phyloP scores from a whole-genome alignment of 345 rosid species.

The Gossypium thurberi region DNA sequence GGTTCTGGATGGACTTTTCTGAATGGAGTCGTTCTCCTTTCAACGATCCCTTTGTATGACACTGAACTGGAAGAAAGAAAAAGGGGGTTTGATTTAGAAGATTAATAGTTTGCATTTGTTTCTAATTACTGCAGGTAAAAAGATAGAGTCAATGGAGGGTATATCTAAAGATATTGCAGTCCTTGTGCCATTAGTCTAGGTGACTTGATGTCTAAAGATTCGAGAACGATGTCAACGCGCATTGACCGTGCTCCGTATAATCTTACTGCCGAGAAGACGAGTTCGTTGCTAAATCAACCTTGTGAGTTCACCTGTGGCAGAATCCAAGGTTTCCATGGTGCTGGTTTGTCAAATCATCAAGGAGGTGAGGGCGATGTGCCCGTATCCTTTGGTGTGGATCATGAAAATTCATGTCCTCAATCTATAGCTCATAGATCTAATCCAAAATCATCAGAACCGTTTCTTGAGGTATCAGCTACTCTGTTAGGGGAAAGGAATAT shows the following conservation, averaged over 20 bases:
- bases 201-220: slow-evolving; percentile 14
- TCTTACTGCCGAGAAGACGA: not conserved
- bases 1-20: not conserved
- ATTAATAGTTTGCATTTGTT: not conserved
- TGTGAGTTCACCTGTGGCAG: slow-evolving; percentile 13
- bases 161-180: slow-evolving; percentile 34
- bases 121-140: slow-evolving; percentile 4
- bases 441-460: too few relatives aligned
- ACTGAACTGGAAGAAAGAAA: not conserved
- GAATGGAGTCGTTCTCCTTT: too few relatives aligned
- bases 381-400: not conserved
- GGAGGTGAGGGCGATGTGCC: slow-evolving; percentile 13
- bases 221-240: slow-evolving; percentile 16
- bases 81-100: not conserved
- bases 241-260: not conserved
- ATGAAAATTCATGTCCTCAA: slow-evolving; percentile 13
- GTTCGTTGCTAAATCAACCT: slow-evolving; percentile 12
- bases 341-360: not conserved
- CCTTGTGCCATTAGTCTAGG: slow-evolving; percentile 40
- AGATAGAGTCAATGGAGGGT: slow-evolving; percentile 38
- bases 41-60: not conserved
- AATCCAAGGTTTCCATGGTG: not conserved
- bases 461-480: too few relatives aligned
- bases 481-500: not conserved
- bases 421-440: not conserved